Evolutionary conservation across 2,329 filamentous ascomycete genomes (phyloP), one percentile per base, ranked within the genome.

Genomic region (Hortaea sp.): DNA sequence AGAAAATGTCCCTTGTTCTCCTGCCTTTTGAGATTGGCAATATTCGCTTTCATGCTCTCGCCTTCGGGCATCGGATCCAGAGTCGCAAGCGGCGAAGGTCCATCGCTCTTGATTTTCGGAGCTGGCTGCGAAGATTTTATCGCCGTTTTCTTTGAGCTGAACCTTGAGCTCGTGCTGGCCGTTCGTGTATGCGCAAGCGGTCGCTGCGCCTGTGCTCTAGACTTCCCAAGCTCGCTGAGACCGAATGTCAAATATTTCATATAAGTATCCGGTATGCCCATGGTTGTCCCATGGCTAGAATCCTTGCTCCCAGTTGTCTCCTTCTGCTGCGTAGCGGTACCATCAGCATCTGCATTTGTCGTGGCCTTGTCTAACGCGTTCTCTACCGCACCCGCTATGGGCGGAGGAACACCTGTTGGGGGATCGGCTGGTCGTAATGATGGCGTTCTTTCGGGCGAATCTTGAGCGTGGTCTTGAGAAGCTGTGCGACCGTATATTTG

Each of bases 1-100:
- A 88, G 67, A 56, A 80, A 89, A 52, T 75, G 72, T 0, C 74
- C 75, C n/a, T 60, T 54, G 46, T 69, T 70, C 49, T 74, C 71
- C 11, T 57, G 59, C 9, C 49, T 60, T 29, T 68, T 65, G 44
- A 72, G 69, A 1, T 52, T 51, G 57, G 81, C 85, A 43, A 86
- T 70, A 56, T 80, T 84, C 52, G 74, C 76, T 58, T 82, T 74
- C 55, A 82, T 71, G 20, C 57, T 49, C 42, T 69, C 66, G 7
- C 70, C 61, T 39, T 72, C 68, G 5, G 63, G 61, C 12, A 55
- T 57, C 1, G 62, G 62, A 5, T 66, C 63, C 7, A 63, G n/a
- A 10, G 58, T 51, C 6, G 53, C 50, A 28, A 64, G 45, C 9
- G 49, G 29, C 31, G 52, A 53, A 4, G 53, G 47, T 6, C 54